Conservation (phyloP, 495 filamentous ascomycete genomes). For the Apiosordaria backusii region DNA sequence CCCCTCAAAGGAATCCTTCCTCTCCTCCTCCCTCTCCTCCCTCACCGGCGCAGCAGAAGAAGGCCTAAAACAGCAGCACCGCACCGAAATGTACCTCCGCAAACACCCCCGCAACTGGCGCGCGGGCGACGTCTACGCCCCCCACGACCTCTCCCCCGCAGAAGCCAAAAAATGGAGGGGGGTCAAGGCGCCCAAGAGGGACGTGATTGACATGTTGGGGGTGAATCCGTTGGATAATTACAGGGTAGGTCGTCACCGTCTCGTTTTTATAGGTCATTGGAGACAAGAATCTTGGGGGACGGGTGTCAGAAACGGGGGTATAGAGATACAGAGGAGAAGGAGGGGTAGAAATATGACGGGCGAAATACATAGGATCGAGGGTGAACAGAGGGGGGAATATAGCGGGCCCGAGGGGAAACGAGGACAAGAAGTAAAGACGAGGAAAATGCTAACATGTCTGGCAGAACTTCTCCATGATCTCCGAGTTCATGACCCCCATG, state of each 20-base stretch:
- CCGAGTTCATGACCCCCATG: conserved; percentile 78
- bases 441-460: conserved; percentile 10
- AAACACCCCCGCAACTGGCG: conserved; percentile 58
- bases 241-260: conserved; percentile 54
- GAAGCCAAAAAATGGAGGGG: conserved; percentile 67
- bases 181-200: conserved; percentile 44
- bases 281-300: background rate
- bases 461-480: conserved; percentile 91
- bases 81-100: conserved; percentile 34
- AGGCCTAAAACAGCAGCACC: background rate
- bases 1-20: background rate
- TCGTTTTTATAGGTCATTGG: too few relatives aligned
- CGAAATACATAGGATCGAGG: too few relatives aligned
- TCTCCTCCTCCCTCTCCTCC: background rate
- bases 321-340: too few relatives aligned
- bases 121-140: conserved; percentile 81
- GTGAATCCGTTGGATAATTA: conserved; percentile 82
- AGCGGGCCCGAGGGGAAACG: background rate
- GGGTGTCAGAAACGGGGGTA: too few relatives aligned
- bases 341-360: too few relatives aligned
- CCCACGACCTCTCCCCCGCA: conserved; percentile 72
- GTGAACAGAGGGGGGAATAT: background rate
- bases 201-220: conserved; percentile 77
- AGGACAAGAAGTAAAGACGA: background rate
- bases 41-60: background rate